Conservation (phyloP, 345 rosid genomes). For the Syzygium aqueum region DNA sequence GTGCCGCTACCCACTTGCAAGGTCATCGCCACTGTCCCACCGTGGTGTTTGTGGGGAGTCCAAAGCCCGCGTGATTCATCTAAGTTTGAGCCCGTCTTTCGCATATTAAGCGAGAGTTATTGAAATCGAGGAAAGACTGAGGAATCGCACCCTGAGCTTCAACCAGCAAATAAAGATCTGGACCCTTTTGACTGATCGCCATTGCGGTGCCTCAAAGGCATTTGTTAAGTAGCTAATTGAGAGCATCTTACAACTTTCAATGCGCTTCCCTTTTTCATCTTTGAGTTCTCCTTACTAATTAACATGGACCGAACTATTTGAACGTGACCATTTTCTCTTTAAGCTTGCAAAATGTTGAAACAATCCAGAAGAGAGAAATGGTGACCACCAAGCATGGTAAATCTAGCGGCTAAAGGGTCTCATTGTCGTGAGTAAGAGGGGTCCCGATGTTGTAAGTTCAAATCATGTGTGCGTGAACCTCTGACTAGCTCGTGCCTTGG, state of each 20-base stretch:
- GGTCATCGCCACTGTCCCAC: not conserved
- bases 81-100: not conserved
- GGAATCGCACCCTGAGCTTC: not conserved
- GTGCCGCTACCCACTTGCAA: not conserved
- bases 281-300: not conserved
- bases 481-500: not conserved
- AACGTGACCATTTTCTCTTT: not conserved
- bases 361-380: not conserved
- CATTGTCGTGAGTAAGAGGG: not conserved
- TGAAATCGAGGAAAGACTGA: not conserved
- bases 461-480: not conserved
- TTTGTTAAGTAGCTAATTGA: not conserved
- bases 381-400: not conserved
- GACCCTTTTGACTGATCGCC: not conserved
- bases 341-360: not conserved
- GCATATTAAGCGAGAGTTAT: not conserved
- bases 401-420: not conserved
- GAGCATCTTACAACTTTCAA: not conserved
- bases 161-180: not conserved
- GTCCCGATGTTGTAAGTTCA: not conserved
- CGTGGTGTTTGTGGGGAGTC: no score
- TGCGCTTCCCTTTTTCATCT: not conserved
- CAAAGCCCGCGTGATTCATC: not conserved
- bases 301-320: not conserved
- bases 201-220: not conserved